Evolutionary conservation across 345 rosid species (phyloP).

Genomic region (Ceriops decandra): DNA sequence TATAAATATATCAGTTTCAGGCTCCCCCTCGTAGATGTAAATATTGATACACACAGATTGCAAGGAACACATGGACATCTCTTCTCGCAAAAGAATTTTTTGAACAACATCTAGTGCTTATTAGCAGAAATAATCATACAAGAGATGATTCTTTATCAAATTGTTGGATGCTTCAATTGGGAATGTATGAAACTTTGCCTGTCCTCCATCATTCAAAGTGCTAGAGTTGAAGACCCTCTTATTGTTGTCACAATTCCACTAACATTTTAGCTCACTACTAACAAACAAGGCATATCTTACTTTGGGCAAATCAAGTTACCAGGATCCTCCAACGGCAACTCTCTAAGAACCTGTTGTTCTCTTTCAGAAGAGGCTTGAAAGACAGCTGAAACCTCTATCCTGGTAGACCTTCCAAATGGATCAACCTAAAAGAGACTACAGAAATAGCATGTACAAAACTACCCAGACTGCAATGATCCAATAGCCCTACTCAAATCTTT

Average conservation of each 20-base stretch:
- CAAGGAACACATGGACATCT: too few species aligned
- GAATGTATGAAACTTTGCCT: not conserved
- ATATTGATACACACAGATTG: too few species aligned
- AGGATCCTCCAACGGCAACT: conserved; percentile 14
- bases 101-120: not conserved
- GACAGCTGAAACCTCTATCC: conserved; percentile 12
- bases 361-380: conserved; percentile 12
- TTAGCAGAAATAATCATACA: too few species aligned
- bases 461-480: too few species aligned
- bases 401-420: conserved; percentile 4
- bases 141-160: too few species aligned
- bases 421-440: conserved; percentile 26
- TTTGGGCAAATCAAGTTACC: conserved; percentile 8
- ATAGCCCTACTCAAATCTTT: too few species aligned
- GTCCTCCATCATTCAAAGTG: not conserved
- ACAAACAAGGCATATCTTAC: conserved; percentile 15
- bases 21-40: too few species aligned
- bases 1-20: not conserved
- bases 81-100: not conserved
- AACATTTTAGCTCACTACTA: conserved; percentile 20
- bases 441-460: not conserved
- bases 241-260: not conserved
- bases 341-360: conserved; percentile 9
- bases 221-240: not conserved
- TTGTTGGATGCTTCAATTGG: not conserved